Evolutionary conservation across 768 basidiomycete species (phyloP), one percentile per base, ranked within the genome.

Genomic region (Nevesoporus exiguus): DNA sequence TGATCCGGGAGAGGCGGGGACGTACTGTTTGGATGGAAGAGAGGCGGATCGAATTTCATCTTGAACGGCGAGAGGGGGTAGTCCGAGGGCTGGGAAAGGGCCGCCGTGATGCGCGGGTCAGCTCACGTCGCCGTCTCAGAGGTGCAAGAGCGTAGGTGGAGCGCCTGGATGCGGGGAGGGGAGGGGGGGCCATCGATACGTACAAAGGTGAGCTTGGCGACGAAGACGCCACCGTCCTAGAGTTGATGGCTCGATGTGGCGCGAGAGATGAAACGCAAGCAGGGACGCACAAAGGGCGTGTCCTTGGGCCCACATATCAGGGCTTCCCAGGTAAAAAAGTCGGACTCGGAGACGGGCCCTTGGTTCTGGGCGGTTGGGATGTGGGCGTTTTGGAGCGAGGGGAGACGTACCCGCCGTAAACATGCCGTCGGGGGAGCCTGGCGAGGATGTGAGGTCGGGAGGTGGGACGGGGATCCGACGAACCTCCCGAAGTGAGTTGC

Each of bases 61-160:
- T 94, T 98, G 85, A 98, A 98, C 19, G 97, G 97, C 49, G 92
- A 96, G 64, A 99, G 76, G 30, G 97, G 97, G 73, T 99, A 99
- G 67, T 99, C 97, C 36, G 80, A 68, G 0, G 94, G 94, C 93
- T 51, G 10, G n/a, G n/a, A n/a, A n/a, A n/a, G n/a, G n/a, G n/a
- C n/a, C n/a, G n/a, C n/a, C n/a, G n/a, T n/a, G n/a, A n/a, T n/a
- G n/a, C n/a, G n/a, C n/a, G n/a, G n/a, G n/a, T n/a, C n/a, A n/a
- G n/a, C n/a, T n/a, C n/a, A n/a, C n/a, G n/a, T n/a, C n/a, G n/a
- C n/a, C n/a, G n/a, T n/a, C n/a, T n/a, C n/a, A n/a, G 37, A 19
- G 37, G 37, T n/a, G n/a, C n/a, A n/a, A 10, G 46, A 7, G 33
- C 19, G 43, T 17, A 15, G 17, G 43, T 4, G 44, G 34, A n/a